phyloP scores from a whole-genome alignment of 257 asterid species.

The Solanum pennellii region DNA sequence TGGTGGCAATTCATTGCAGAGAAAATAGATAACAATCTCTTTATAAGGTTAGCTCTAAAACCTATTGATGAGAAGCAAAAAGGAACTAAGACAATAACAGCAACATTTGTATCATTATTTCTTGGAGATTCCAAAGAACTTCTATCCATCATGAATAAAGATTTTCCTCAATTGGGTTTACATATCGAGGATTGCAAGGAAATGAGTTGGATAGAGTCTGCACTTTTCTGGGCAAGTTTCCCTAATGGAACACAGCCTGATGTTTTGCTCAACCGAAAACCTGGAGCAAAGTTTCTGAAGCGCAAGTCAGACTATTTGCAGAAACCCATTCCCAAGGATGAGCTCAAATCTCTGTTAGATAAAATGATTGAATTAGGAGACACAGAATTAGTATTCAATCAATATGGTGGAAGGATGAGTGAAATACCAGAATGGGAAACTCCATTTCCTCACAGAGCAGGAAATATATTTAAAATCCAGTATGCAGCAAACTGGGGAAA shows the following conservation, averaged over 20 bases:
- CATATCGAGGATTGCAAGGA: slow-evolving; percentile 26
- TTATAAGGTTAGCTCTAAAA: slow-evolving; percentile 21
- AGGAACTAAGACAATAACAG: slow-evolving; percentile 11
- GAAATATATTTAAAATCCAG: slow-evolving; percentile 40
- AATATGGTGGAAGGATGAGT: slow-evolving; percentile 48
- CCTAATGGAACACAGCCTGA: slow-evolving; percentile 18
- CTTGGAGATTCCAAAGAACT: slow-evolving; percentile 30
- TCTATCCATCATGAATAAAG: slow-evolving; percentile 5
- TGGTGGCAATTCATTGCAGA: slow-evolving; percentile 30
- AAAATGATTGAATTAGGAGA: slow-evolving; percentile 17
- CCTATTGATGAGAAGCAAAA: slow-evolving; percentile 4
- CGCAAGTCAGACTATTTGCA: slow-evolving; percentile 55
- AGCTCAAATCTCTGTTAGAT: slow-evolving; percentile 12
- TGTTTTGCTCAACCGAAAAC: slow-evolving; percentile 14
- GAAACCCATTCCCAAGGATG: slow-evolving; percentile 23
- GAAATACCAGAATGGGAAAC: slow-evolving; percentile 30
- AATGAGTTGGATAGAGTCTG: slow-evolving; percentile 55
- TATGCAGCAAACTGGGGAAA: slow-evolving; percentile 37
- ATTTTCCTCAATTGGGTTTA: slow-evolving; percentile 26
- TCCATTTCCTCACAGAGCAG: slow-evolving; percentile 59
- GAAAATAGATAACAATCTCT: slow-evolving; percentile 22
- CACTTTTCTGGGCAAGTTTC: slow-evolving; percentile 26
- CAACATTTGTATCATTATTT: slow-evolving; percentile 29
- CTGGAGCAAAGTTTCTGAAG: slow-evolving; percentile 26
- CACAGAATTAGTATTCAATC: slow-evolving; percentile 26